Conservation (phyloP, 2,329 filamentous ascomycete species). For the Diaporthe sp. region DNA sequence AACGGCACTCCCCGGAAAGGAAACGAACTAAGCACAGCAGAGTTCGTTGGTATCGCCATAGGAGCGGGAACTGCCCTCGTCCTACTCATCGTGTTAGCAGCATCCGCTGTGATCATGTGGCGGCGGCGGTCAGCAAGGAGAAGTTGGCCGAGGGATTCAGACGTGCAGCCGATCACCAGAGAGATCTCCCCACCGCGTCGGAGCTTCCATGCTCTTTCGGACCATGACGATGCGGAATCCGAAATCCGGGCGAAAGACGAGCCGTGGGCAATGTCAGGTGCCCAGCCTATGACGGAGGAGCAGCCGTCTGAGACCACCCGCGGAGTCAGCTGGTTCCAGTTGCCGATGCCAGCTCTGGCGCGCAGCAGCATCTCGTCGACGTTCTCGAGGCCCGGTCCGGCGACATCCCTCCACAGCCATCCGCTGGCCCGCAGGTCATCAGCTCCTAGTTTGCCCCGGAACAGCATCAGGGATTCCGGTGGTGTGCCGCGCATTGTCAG, state of each 20-base stretch:
- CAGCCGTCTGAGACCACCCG: neutral
- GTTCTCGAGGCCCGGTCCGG: slow-evolving; percentile 4
- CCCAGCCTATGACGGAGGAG: neutral
- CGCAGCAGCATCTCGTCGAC: slow-evolving; percentile 11
- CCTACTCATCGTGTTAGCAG: neutral
- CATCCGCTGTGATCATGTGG: slow-evolving; percentile 8
- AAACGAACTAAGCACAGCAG: slow-evolving; percentile 2
- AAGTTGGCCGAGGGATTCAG: neutral
- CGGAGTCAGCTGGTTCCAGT: slow-evolving; percentile 1
- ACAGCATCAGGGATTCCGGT: neutral
- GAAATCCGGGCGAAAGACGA: neutral
- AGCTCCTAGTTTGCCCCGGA: neutral
- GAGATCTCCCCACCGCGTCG: neutral
- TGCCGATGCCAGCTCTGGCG: slow-evolving; percentile 2
- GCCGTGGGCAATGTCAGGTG: slow-evolving; percentile 14
- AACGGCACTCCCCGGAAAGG: neutral
- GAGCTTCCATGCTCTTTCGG: neutral
- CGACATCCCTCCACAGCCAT: slow-evolving; percentile 10
- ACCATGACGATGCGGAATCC: neutral
- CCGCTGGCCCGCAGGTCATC: slow-evolving; percentile 6
- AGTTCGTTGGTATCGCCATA: slow-evolving; percentile 6
- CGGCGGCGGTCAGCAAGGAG: slow-evolving; percentile 3
- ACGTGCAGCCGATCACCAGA: neutral
- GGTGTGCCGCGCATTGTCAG: slow-evolving; percentile 2
- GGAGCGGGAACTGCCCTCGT: slow-evolving; percentile 12